Evolutionary conservation across 176 grass and related monocot genomes (phyloP), one percentile per base, ranked within the genome.

Genomic region (Urochloa ruziziensis): DNA sequence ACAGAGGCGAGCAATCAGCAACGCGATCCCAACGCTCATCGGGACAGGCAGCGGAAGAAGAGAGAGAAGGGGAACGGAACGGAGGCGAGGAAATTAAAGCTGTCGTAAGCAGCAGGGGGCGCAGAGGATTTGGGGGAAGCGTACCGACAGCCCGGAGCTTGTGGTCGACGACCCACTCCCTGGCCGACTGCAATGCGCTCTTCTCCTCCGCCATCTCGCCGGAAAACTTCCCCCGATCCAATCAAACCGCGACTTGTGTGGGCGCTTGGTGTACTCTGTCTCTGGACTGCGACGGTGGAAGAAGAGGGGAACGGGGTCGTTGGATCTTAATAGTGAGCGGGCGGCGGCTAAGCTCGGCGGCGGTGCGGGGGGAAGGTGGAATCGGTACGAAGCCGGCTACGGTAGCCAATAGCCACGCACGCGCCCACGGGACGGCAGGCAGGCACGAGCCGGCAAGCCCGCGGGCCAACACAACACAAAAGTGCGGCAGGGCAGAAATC

Each of bases 141-240:
- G 67, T 81, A 94, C 92, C 92, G 61, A 94, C 86, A 73, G 92
- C 79, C 32, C 92, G 86, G 74, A 94, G 92, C 92, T 94, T 94
- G 84, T 94, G 88, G 2, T 85, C 88, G 19, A 89, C 88, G 84
- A 94, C 66, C 92, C 92, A 94, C 29, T 87, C 83, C 87, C 92
- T 87, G 25, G 82, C 62, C 82, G 84, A 58, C 84, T 85, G 89
- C 74, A 92, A 6, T 2, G 88, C 48, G 42, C 70, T 67, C 32
- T 80, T 80, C 82, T 85, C 68, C 71, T 82, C 92, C 67, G 80
- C 86, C 92, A 94, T 94, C 54, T 62, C 42, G 33, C 25, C 29
- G 68, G n/a, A 34, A 47, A 42, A 5, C 30, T 35, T 27, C 15
- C 34, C 29, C 9, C 42, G 4, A 78, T 24, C 54, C 28, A n/a